A percentile compares a stretch with the other conserved stretches of the same genome.
These are phyloP conservation scores for Antitrichia curtipendula DNA, from an alignment of 225 moss, liverwort and hornwort species.

Conservation along the genomic window DNA sequence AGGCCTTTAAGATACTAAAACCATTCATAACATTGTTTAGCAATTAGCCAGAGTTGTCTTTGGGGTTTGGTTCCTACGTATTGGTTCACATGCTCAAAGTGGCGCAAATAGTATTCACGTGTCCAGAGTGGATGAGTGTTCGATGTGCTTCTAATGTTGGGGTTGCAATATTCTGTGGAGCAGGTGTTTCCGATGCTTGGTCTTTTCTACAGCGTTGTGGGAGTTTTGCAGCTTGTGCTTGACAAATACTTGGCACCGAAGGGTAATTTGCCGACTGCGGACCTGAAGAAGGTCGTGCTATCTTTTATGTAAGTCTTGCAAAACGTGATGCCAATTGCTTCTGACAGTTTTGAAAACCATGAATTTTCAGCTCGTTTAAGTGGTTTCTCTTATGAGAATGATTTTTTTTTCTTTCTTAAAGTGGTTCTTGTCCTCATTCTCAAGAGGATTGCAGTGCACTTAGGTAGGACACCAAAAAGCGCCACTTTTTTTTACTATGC, in stretches of 20 bases:
- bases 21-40: too few species aligned
- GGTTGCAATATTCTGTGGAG: neutral
- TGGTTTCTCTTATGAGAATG: neutral
- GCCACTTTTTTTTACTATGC: neutral
- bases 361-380: neutral
- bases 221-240: constrained; percentile 71
- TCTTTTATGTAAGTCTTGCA: constrained; percentile 55
- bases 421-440: neutral
- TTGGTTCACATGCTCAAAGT: neutral
- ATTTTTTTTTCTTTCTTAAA: too few species aligned
- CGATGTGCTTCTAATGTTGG: neutral
- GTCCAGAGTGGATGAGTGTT: neutral
- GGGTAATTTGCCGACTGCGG: constrained; percentile 32
- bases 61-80: neutral
- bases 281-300: constrained; percentile 47
- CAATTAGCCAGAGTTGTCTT: neutral
- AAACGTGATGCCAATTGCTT: neutral
- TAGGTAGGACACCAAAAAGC: neutral
- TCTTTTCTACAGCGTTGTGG: constrained; percentile 80
- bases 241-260: constrained; percentile 69
- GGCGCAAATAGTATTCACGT: neutral
- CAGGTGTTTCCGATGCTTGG: constrained; percentile 92
- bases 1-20: neutral
- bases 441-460: neutral
- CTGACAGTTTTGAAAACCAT: neutral